These are phyloP conservation scores for Xylariaceae sp. DNA, from an alignment of 2,329 filamentous ascomycete genomes.

Conservation along the genomic window DNA sequence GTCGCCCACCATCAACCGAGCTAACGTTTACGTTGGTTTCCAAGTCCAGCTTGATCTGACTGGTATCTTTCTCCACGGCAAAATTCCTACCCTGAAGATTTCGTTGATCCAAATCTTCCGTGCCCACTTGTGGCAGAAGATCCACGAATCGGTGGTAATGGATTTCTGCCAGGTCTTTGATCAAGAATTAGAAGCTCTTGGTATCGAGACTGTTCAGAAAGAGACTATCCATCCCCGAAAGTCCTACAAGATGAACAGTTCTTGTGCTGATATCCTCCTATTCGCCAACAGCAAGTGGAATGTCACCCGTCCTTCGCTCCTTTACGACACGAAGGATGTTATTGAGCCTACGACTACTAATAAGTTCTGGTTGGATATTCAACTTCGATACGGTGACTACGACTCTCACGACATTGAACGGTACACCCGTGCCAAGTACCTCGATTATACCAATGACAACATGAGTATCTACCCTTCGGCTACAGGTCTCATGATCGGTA, in stretches of 20 bases:
- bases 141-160: conserved; percentile 99
- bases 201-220: conserved; percentile 97
- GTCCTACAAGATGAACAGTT: conserved; percentile 99
- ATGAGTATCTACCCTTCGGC: conserved; percentile 98
- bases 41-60: conserved; percentile 97
- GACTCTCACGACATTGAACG: conserved; percentile 98
- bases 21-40: conserved; percentile 98
- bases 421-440: conserved; percentile 94
- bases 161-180: conserved; percentile 98
- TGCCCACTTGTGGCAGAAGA: conserved; percentile 99
- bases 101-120: conserved; percentile 98
- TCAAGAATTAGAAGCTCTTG: conserved; percentile 89
- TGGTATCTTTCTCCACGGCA: conserved; percentile 97
- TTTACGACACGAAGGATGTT: conserved; percentile 94
- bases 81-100: conserved; percentile 97
- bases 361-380: conserved; percentile 99
- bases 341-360: conserved; percentile 93
- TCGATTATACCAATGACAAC: conserved; percentile 97
- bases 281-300: conserved; percentile 99
- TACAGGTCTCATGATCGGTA: conserved; percentile 94
- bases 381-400: conserved; percentile 94
- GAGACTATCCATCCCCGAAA: conserved; percentile 99
- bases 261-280: conserved; percentile 91
- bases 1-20: conserved; percentile 88
- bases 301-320: conserved; percentile 82